Base-by-base conservation (phyloP, 148 eudicot genomes). In the Rhododendron kiyosumense region DNA sequence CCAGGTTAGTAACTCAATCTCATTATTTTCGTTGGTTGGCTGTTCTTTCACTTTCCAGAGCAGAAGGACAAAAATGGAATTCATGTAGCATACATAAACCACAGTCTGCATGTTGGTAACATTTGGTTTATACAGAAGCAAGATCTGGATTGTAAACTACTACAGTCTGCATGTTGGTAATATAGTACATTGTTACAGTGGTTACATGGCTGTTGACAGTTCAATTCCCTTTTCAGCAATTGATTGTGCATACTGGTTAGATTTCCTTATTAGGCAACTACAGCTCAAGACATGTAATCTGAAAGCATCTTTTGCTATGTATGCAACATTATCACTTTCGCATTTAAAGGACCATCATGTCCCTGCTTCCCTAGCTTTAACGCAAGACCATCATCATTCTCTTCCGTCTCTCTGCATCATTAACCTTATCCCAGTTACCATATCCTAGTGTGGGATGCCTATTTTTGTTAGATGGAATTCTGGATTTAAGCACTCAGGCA, bases 1-100 rank as follows among this genome's bases (percentile, higher is more conserved):
- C 93, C 99, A 97, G 98, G 99, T 97, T 86, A 83, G 91, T 81
- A 34, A 30, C 30, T 32, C 63, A 28, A 7, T 81, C 71, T 49
- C 28, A 52, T 9, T 80, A 46, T 32, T 84, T 57, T 63, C 45
- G 4, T 74, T n/a, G 2, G 1, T 80, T 20, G 51, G 38, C 71
- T 78, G 63, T 30, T 61, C 18, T 11, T 73, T 18, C 52, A 0
- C 26, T 74, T 34, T 41, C 22, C 46, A 34, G 78, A 36, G 45
- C 0, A 12, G 78, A 73, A 14, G 4, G 78, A 73, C 43, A 15
- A 34, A 71, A 30, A 14, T 14, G 17, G 41, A 69, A 32, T 11
- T 73, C 78, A 73, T 73, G 6, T 32, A 14, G 78, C 78, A 14
- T 32, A 73, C 43, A 13, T 18, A 30, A 13, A 73, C 34, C n/a